Evolutionary conservation across 495 filamentous ascomycete genomes (phyloP), one percentile per base, ranked within the genome.

Genomic region (Neurospora tetrasperma): DNA sequence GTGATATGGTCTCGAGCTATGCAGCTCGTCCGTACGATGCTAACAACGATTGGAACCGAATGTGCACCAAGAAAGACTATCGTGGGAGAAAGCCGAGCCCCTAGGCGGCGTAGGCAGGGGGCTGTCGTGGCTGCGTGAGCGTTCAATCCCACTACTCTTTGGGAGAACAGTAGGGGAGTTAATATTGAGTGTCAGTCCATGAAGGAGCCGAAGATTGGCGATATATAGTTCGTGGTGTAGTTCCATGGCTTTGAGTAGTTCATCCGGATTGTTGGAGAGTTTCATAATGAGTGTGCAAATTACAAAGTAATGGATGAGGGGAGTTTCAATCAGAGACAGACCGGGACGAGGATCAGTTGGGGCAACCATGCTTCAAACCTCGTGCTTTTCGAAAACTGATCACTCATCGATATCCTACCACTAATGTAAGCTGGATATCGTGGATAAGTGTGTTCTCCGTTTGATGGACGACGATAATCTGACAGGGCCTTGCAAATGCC

Each of bases 191-290:
- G 75, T 75, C 54, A 76, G 71, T 44, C 83, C 81, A 71, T 81
- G 77, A 39, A 82, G 73, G 31, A 76, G 73, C 4, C 75, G 73
- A 12, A 84, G 77, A 27, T 78, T 81, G 27, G 77, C 75, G 27
- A 83, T 72, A 70, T 83, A 83, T 38, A 80, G 76, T 41, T 81
- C 78, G 44, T 81, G 79, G 23, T 80, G 76, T 11, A 76, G 76
- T 39, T 82, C 82, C 62, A 81, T 77, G 72, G 73, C 76, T 68
- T 74, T 78, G 69, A 82, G 71, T 6, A 84, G 73, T 27, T 84
- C 84, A 2, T 83, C 81, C 2, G 44, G 70, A 59, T 39, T 66
- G 9, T 39, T 14, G 27, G 70, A 71, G 10, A 40, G 44, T 41
- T n/a, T 71, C 39, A 31, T 71, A 71, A 66, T 66, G 54, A 66